These are phyloP conservation scores for Diaporthe sp. DNA, from an alignment of 2,329 filamentous ascomycete genomes.

Conservation along the genomic window DNA sequence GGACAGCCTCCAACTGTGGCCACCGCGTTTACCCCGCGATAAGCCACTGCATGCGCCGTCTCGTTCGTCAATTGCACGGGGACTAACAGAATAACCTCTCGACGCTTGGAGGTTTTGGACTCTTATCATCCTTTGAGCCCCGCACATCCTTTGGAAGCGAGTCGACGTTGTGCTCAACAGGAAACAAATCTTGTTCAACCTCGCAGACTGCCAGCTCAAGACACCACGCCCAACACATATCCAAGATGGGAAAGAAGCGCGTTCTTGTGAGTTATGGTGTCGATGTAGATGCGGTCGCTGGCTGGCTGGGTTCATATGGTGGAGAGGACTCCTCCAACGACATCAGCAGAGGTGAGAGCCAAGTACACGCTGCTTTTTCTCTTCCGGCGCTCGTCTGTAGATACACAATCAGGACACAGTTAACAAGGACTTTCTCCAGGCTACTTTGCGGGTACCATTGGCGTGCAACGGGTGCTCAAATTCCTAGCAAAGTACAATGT, in stretches of 20 bases:
- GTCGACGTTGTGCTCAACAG: not conserved
- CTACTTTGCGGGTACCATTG: constrained; percentile 78
- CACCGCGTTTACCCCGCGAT: not conserved
- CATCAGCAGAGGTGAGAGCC: constrained; percentile 47
- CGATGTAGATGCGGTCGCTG: constrained; percentile 52
- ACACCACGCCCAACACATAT: not conserved
- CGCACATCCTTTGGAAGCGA: not conserved
- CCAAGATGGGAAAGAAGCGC: constrained; percentile 53
- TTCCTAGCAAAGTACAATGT: constrained; percentile 81
- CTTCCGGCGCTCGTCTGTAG: not conserved
- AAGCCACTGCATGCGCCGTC: not conserved
- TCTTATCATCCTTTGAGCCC: not conserved
- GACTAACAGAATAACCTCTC: not conserved
- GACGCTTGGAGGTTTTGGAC: not conserved
- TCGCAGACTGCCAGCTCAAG: not conserved
- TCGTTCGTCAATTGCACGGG: not conserved
- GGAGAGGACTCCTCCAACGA: constrained; percentile 52
- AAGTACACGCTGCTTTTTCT: not conserved
- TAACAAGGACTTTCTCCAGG: too few species aligned
- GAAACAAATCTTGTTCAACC: not conserved
- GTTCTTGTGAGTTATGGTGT: constrained; percentile 50
- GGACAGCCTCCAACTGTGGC: not conserved
- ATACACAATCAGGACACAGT: too few species aligned
- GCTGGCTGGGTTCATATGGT: constrained; percentile 52
- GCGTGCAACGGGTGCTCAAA: constrained; percentile 75